Conservation (phyloP, 441 rosid species). For the Biscutella laevigata region DNA sequence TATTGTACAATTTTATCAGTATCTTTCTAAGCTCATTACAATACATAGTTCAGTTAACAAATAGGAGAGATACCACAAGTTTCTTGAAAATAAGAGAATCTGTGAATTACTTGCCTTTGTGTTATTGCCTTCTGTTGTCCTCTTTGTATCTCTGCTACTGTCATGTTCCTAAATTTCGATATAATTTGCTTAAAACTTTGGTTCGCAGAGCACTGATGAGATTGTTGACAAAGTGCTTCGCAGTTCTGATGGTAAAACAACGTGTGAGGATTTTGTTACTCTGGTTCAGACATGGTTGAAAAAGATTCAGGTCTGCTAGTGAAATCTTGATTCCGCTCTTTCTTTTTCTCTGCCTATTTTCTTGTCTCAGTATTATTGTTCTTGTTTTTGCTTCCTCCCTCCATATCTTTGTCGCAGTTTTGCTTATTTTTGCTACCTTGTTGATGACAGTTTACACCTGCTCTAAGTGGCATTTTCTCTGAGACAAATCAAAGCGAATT, state of each 20-base stretch:
- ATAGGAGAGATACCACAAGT: neutral
- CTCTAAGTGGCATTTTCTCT: constrained; percentile 50
- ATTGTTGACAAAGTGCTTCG: constrained; percentile 59
- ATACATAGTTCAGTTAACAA: neutral
- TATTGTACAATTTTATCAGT: neutral
- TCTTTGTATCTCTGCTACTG: too few relatives aligned
- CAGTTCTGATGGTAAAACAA: constrained; percentile 49
- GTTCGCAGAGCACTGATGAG: constrained; percentile 77
- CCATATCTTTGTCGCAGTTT: neutral
- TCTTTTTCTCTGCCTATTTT: neutral
- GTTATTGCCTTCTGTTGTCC: too few relatives aligned
- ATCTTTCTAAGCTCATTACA: neutral
- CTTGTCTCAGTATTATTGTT: neutral
- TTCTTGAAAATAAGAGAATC: neutral
- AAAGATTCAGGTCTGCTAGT: constrained; percentile 63
- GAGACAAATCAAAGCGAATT: constrained; percentile 96
- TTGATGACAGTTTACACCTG: constrained; percentile 47
- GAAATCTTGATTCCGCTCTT: neutral
- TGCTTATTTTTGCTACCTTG: neutral
- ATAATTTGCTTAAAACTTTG: neutral
- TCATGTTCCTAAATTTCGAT: too few relatives aligned
- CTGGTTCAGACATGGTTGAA: constrained; percentile 67
- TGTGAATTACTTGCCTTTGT: neutral
- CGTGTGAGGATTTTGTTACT: constrained; percentile 74
- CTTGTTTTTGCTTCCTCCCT: neutral